Percentiles rank a stretch among this genome's conserved stretches.
Conservation (phyloP, 2,329 filamentous ascomycete species). For the Aspergillus caelatus region DNA sequence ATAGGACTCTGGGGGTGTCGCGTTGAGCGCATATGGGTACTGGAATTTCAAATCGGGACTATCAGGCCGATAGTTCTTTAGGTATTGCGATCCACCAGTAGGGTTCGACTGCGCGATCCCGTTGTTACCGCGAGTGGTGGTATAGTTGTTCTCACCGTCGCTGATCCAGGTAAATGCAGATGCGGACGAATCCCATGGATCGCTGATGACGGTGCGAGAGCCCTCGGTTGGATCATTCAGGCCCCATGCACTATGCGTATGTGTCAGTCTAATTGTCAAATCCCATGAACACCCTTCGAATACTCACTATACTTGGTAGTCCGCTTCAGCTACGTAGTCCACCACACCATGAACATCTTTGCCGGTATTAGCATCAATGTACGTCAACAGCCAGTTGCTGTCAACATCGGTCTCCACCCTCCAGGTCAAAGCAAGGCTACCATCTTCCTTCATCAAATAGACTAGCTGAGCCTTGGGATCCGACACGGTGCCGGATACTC, state of each 20-base stretch:
- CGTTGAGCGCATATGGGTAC: constrained; percentile 13
- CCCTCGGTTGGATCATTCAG: constrained; percentile 19
- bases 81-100: constrained; percentile 8
- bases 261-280: not conserved
- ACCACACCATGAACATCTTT: constrained; percentile 16
- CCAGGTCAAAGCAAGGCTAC: constrained; percentile 14
- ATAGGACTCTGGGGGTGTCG: constrained; percentile 13
- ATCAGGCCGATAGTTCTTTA: constrained; percentile 14
- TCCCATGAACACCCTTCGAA: not conserved
- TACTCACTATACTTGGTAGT: constrained; percentile 21
- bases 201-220: constrained; percentile 8
- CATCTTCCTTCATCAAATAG: constrained; percentile 14
- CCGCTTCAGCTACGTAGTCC: constrained; percentile 18
- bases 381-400: constrained; percentile 19
- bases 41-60: constrained; percentile 11
- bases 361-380: constrained; percentile 14
- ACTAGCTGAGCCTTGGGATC: constrained; percentile 17
- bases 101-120: constrained; percentile 20
- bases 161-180: constrained; percentile 20
- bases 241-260: constrained; percentile 13
- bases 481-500: constrained; percentile 13
- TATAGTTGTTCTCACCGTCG: constrained; percentile 15
- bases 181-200: constrained; percentile 16
- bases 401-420: constrained; percentile 17
- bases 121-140: constrained; percentile 19